These are phyloP conservation scores for Neopestalotiopsis rosae DNA, from an alignment of 2,329 filamentous ascomycete species.

Conservation along the genomic window DNA sequence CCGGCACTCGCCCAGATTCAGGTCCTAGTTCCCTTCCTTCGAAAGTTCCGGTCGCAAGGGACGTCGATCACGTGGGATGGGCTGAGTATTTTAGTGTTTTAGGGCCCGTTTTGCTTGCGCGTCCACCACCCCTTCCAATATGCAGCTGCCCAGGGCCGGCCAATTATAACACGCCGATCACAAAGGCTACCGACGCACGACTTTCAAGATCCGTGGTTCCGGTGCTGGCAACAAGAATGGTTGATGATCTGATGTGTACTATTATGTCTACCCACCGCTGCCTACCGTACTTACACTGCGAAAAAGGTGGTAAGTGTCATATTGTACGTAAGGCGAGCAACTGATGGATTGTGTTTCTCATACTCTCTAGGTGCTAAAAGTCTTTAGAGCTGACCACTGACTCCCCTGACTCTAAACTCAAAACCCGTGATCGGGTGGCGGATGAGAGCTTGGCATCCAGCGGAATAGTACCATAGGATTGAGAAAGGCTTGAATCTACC, in stretches of 20 bases:
- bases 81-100: constrained; percentile 16
- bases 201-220: constrained; percentile 2
- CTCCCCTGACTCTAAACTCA: too few relatives aligned
- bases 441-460: neutral
- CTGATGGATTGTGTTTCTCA: too few relatives aligned
- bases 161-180: constrained; percentile 27
- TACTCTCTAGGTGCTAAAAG: too few relatives aligned
- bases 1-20: too few relatives aligned
- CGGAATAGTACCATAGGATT: neutral
- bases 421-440: neutral
- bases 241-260: neutral
- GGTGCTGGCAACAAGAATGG: neutral
- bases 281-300: too few relatives aligned
- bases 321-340: too few relatives aligned
- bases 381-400: too few relatives aligned
- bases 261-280: too few relatives aligned
- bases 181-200: neutral
- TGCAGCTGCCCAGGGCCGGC: constrained; percentile 30
- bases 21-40: neutral
- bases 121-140: constrained; percentile 30
- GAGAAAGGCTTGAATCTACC: neutral
- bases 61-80: constrained; percentile 15
- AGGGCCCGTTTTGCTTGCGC: constrained; percentile 33
- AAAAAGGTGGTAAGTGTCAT: too few relatives aligned
- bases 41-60: neutral